Percentiles rank a stretch among this genome's conserved stretches.
Evolutionary conservation across 2,329 filamentous ascomycete genomes (phyloP).

Genomic region (Cladosporium sphaerospermum): DNA sequence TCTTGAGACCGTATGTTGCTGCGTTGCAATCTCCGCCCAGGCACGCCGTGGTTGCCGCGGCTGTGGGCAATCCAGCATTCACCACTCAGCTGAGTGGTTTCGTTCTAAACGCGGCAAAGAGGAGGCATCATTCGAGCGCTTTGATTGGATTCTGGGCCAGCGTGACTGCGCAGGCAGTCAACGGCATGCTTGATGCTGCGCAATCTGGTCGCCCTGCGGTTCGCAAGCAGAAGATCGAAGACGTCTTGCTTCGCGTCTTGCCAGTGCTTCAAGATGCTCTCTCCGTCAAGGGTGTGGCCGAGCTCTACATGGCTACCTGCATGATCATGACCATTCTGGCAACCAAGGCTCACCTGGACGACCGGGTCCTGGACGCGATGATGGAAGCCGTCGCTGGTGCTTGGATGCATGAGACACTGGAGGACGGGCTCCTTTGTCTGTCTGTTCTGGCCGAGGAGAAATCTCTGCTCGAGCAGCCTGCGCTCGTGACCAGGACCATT

Average conservation of each 20-base stretch:
- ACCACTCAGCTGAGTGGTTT: constrained; percentile 72
- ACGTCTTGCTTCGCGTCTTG: constrained; percentile 61
- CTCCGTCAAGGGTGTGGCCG: constrained; percentile 65
- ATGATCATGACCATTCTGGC: constrained; percentile 85
- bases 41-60: constrained; percentile 75
- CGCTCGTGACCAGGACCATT: constrained; percentile 1
- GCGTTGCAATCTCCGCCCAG: constrained; percentile 71
- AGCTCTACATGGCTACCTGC: constrained; percentile 80
- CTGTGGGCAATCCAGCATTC: constrained; percentile 70
- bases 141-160: constrained; percentile 88
- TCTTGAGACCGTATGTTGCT: constrained; percentile 78
- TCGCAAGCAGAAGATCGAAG: constrained; percentile 74
- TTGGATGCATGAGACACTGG: constrained; percentile 67
- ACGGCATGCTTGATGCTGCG: constrained; percentile 70
- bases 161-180: constrained; percentile 76
- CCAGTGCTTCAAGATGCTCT: constrained; percentile 72
- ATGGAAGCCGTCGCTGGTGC: constrained; percentile 82
- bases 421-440: constrained; percentile 70
- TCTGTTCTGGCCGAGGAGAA: constrained; percentile 77
- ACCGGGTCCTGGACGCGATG: constrained; percentile 72
- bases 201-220: constrained; percentile 70
- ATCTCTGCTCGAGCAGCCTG: constrained; percentile 24
- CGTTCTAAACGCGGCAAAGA: constrained; percentile 65
- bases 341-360: constrained; percentile 71
- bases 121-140: constrained; percentile 66